These are phyloP conservation scores for Seiridium unicorne DNA, from an alignment of 2,329 filamentous ascomycete genomes.

Conservation along the genomic window DNA sequence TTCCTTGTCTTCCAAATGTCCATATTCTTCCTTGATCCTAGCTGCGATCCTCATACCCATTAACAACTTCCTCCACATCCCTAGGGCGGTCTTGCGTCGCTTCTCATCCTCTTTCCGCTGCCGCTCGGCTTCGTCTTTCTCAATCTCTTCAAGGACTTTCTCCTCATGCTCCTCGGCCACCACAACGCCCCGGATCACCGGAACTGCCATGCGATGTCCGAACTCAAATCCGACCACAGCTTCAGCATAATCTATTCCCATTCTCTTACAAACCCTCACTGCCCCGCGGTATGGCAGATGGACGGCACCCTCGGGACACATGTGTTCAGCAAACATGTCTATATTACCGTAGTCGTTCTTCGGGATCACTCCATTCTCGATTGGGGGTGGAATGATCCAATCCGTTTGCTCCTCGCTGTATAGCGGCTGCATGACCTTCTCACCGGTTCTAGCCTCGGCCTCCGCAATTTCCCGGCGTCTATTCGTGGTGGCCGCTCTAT, in stretches of 20 bases:
- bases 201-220: conserved; percentile 89
- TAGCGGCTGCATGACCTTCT: conserved; percentile 82
- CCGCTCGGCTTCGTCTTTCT: conserved; percentile 73
- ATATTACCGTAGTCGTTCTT: conserved; percentile 97
- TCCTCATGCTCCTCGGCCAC: conserved; percentile 78
- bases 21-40: conserved; percentile 75
- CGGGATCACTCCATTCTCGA: conserved; percentile 80
- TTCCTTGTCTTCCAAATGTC: conserved; percentile 54
- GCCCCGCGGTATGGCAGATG: conserved; percentile 80
- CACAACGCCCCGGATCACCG: conserved; percentile 86
- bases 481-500: conserved; percentile 85
- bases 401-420: conserved; percentile 86
- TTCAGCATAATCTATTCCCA: conserved; percentile 87
- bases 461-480: conserved; percentile 88
- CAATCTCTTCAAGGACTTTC: conserved; percentile 73
- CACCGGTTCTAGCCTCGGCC: conserved; percentile 72
- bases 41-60: conserved; percentile 82
- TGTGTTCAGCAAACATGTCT: conserved; percentile 89
- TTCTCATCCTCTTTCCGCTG: conserved; percentile 81
- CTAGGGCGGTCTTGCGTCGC: conserved; percentile 68
- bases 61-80: conserved; percentile 82
- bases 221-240: conserved; percentile 97
- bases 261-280: conserved; percentile 75
- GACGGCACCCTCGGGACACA: conserved; percentile 79
- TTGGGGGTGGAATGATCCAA: conserved; percentile 90